A percentile compares a stretch with the other conserved stretches of the same genome.
phyloP scores from a whole-genome alignment of 1,284 basidiomycete genomes.

The Phenoliferia sp. region DNA sequence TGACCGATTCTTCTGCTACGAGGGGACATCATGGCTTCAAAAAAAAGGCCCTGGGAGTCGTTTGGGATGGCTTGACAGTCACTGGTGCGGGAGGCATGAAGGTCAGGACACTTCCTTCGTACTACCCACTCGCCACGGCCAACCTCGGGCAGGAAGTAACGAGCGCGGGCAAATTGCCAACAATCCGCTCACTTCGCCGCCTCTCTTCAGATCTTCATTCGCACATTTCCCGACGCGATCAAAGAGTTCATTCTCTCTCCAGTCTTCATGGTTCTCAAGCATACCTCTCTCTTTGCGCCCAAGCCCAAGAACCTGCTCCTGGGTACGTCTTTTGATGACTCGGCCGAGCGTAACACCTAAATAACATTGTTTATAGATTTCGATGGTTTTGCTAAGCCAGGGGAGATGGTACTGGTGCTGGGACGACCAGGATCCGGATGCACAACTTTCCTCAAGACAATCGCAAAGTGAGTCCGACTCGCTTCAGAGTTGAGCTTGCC shows the following conservation, averaged over 20 bases:
- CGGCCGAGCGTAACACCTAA: not conserved
- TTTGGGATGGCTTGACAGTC: slow-evolving; percentile 31
- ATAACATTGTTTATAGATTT: slow-evolving; percentile 43
- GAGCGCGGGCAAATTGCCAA: too few species aligned
- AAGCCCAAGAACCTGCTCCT: slow-evolving; percentile 38
- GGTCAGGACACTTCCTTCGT: slow-evolving; percentile 53
- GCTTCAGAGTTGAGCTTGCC: too few species aligned
- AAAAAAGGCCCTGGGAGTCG: slow-evolving; percentile 58
- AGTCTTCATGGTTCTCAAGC: slow-evolving; percentile 42
- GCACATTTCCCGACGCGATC: slow-evolving; percentile 54
- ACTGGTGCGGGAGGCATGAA: slow-evolving; percentile 43
- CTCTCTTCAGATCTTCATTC: slow-evolving; percentile 53
- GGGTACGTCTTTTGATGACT: not conserved
- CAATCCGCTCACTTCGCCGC: too few species aligned
- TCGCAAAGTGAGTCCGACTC: slow-evolving; percentile 25
- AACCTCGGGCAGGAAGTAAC: too few species aligned
- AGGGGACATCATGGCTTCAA: slow-evolving; percentile 67
- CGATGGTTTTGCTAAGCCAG: slow-evolving; percentile 67
- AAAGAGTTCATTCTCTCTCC: slow-evolving; percentile 57
- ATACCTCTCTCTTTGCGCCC: slow-evolving; percentile 33
- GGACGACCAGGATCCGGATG: slow-evolving; percentile 46
- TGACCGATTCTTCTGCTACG: slow-evolving; percentile 56
- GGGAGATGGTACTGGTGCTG: slow-evolving; percentile 54
- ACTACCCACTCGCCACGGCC: slow-evolving; percentile 35
- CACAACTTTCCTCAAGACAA: slow-evolving; percentile 44